These are phyloP conservation scores for Rhododendron kiyosumense DNA, from an alignment of 148 eudicot species.

Conservation along the genomic window DNA sequence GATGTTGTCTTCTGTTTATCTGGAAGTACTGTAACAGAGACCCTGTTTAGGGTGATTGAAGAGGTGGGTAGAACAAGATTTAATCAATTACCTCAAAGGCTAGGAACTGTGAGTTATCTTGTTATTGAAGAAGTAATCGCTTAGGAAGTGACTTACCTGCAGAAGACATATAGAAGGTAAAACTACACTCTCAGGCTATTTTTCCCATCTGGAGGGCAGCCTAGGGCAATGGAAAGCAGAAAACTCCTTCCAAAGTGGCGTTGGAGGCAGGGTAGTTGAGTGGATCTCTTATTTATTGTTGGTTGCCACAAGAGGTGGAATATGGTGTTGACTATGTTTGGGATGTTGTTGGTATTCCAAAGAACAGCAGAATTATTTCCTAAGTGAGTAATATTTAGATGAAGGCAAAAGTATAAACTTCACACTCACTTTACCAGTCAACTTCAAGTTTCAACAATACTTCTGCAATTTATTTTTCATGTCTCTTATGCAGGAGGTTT, in stretches of 20 bases:
- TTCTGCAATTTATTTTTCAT: conserved; percentile 10
- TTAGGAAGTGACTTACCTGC: neutral
- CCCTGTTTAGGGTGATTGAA: neutral
- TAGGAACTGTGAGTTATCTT: neutral
- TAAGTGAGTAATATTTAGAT: neutral
- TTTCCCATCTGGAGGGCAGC: neutral
- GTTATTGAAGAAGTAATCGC: neutral
- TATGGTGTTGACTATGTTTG: neutral
- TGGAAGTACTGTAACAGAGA: neutral
- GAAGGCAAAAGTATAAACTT: conserved; percentile 1
- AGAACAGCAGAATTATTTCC: neutral
- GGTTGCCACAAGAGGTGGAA: neutral
- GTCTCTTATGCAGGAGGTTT: conserved; percentile 71
- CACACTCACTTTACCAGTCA: neutral
- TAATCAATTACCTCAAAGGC: neutral
- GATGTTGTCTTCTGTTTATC: neutral
- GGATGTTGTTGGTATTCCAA: neutral
- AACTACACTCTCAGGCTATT: neutral
- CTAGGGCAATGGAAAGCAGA: neutral
- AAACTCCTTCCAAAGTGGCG: neutral
- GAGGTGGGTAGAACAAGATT: neutral
- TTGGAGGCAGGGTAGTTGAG: neutral
- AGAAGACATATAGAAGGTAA: neutral
- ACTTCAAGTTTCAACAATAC: neutral
- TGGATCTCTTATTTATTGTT: neutral